Evolutionary conservation across 75 land plant genomes (phyloP).

Genomic region (Sequoia sempervirens): DNA sequence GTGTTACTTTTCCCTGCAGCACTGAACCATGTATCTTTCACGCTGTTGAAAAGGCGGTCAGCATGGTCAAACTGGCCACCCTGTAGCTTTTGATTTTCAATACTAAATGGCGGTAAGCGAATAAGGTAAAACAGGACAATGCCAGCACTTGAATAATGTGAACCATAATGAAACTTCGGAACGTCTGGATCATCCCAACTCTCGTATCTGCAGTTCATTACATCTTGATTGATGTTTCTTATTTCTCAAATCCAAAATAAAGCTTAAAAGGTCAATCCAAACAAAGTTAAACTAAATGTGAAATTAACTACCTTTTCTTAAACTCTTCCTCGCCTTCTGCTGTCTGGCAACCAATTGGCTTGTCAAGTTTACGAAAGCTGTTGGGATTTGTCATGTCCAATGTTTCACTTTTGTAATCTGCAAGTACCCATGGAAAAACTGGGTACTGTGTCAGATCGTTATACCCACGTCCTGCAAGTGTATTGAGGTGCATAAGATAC

Average conservation of each 20-base stretch:
- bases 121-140: constrained; percentile 93
- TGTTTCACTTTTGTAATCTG: constrained; percentile 89
- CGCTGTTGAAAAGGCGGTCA: constrained; percentile 91
- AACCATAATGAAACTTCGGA: constrained; percentile 98
- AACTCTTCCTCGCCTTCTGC: constrained; percentile 91
- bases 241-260: neutral
- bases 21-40: constrained; percentile 95
- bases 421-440: constrained; percentile 98
- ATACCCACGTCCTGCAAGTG: constrained; percentile 99
- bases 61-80: constrained; percentile 99
- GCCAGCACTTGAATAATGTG: constrained; percentile 99
- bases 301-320: constrained; percentile 63
- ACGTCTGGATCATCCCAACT: constrained; percentile 99
- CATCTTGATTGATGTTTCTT: neutral
- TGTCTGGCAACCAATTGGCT: constrained; percentile 99
- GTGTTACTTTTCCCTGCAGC: constrained; percentile 98
- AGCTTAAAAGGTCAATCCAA: neutral
- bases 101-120: constrained; percentile 91
- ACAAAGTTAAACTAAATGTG: neutral
- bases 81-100: constrained; percentile 85
- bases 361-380: constrained; percentile 83
- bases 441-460: constrained; percentile 99
- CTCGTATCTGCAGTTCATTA: constrained; percentile 64
- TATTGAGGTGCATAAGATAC: constrained; percentile 98
- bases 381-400: constrained; percentile 67